Percentiles rank a stretch among this genome's conserved stretches.
phyloP scores from a whole-genome alignment of 305 asterid genomes.

The Fraxinus nigra region DNA sequence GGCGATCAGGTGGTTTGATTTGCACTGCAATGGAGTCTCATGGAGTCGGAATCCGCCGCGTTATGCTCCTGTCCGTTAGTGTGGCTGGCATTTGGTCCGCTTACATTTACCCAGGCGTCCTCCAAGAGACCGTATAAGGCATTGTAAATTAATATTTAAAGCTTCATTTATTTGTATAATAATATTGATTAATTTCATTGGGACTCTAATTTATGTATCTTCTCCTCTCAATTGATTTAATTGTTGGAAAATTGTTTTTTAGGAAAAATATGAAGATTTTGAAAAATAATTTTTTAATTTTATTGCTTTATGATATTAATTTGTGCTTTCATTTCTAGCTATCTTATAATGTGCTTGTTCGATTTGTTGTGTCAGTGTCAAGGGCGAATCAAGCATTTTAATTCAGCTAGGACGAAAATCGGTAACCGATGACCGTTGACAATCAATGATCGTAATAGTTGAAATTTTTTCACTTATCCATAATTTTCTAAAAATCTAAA shows the following conservation, averaged over 20 bases:
- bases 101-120: slow-evolving; percentile 91
- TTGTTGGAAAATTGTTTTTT: neutral
- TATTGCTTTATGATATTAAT: neutral
- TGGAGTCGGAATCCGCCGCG: slow-evolving; percentile 76
- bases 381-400: too few species aligned
- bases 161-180: neutral
- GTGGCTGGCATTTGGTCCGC: slow-evolving; percentile 98
- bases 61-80: slow-evolving; percentile 65
- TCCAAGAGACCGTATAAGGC: slow-evolving; percentile 83
- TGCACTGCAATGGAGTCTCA: slow-evolving; percentile 60
- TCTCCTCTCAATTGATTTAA: neutral
- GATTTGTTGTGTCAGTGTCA: neutral
- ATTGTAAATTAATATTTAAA: slow-evolving; percentile 7
- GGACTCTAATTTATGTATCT: neutral
- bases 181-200: neutral
- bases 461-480: too few species aligned
- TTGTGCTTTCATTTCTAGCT: neutral
- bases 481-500: too few species aligned
- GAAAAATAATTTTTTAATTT: neutral
- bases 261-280: neutral
- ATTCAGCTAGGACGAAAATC: too few species aligned
- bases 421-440: too few species aligned
- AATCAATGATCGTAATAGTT: too few species aligned
- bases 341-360: neutral
- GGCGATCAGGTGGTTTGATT: slow-evolving; percentile 42